Base-by-base conservation (phyloP, 2,329 filamentous ascomycete species). In the Emergomyces orientalis region DNA sequence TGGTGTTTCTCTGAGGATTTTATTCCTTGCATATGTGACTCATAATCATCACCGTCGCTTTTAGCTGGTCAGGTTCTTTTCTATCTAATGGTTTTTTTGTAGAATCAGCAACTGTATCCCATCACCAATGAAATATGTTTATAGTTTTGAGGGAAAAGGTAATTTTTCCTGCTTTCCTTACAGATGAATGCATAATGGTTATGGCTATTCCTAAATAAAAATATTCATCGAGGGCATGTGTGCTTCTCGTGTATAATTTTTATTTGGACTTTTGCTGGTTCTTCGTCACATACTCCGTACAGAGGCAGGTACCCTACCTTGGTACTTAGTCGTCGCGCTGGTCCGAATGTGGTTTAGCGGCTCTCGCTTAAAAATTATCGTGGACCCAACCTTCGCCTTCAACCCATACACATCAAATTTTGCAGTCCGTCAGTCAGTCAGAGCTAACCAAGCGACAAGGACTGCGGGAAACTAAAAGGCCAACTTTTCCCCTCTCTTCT, bases 281-380 rank as follows among this genome's bases (percentile, higher is more conserved):
- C n/a, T 25, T 19, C 14, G 43, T 19, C n/a, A 5, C 5, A n/a
- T 22, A 22, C 19, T 25, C 8, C 19, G 19, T 30, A n/a, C 9
- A 51, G 3, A 25, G 22, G n/a, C n/a, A n/a, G n/a, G n/a, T n/a
- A n/a, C n/a, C n/a, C n/a, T n/a, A n/a, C n/a, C n/a, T n/a, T n/a
- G n/a, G n/a, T n/a, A n/a, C n/a, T 5, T 27, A 5, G 51, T 13
- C 8, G 5, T 17, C 9, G 34, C 41, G 49, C 62, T 62, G 60
- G 57, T 41, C 65, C 64, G 7, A 41, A 61, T 65, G 3, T 1
- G 59, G 64, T 22, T 51, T 67, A 67, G 64, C 11, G 17, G n/a
- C 49, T 65, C 75, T 77, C 76, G 76, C 76, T 77, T 77, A 77
- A 76, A 76, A 75, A 13, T 77, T 77, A 59, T 59, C 56, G 56